Evolutionary conservation across 306 rosid genomes (phyloP).

Genomic region (Bauhinia variegata): DNA sequence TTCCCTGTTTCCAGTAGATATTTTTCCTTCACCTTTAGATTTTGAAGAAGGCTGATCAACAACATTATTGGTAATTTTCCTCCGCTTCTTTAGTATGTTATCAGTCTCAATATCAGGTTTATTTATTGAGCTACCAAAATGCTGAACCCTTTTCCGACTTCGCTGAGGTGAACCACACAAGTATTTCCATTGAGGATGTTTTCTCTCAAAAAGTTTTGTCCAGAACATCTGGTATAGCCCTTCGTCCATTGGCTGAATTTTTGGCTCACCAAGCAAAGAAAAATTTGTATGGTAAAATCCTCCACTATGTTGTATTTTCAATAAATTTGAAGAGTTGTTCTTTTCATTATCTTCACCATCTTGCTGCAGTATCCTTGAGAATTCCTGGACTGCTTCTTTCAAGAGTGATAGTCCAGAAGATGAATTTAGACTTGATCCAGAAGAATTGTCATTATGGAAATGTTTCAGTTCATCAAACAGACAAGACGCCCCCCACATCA

Average conservation of each 20-base stretch:
- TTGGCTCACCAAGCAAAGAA: conserved; percentile 59
- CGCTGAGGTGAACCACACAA: conserved; percentile 57
- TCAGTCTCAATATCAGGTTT: conserved; percentile 47
- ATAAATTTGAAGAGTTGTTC: conserved; percentile 48
- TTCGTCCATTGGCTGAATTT: conserved; percentile 44
- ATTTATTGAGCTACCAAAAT: conserved; percentile 41
- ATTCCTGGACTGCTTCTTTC: conserved; percentile 54
- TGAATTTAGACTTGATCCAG: conserved; percentile 27
- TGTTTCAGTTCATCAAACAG: conserved; percentile 62
- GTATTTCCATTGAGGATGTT: conserved; percentile 75
- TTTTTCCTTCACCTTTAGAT: conserved; percentile 46
- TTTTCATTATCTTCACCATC: conserved; percentile 46
- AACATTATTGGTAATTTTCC: conserved; percentile 52
- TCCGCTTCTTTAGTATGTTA: conserved; percentile 57
- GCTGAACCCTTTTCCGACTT: conserved; percentile 67
- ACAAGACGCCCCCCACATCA: conserved; percentile 81
- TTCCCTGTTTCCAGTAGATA: conserved; percentile 43
- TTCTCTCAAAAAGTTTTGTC: conserved; percentile 70
- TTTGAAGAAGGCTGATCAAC: conserved; percentile 42
- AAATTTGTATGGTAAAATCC: conserved; percentile 48
- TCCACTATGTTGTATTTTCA: conserved; percentile 65
- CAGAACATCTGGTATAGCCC: conserved; percentile 65
- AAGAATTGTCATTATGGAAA: conserved; percentile 52
- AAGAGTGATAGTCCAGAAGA: conserved; percentile 42
- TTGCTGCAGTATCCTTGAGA: conserved; percentile 54